Evolutionary conservation across 805 yeast species (phyloP).

Genomic region (Pichia thaimueangensis): DNA sequence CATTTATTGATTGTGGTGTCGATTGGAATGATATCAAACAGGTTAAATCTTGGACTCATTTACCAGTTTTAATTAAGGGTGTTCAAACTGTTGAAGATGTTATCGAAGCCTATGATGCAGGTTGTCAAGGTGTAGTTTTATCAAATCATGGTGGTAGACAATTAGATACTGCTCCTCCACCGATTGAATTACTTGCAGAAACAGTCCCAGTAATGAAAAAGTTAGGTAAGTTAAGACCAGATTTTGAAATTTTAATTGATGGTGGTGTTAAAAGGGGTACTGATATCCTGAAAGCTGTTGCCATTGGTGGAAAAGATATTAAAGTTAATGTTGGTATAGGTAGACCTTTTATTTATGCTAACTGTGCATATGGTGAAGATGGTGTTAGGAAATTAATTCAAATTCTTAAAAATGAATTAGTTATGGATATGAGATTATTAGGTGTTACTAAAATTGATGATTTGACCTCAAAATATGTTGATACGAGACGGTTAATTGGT

Average conservation of each 20-base stretch:
- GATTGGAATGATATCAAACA: constrained; percentile 60
- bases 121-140: constrained; percentile 70
- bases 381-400: constrained; percentile 58
- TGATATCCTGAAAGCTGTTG: constrained; percentile 58
- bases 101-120: constrained; percentile 61
- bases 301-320: constrained; percentile 65
- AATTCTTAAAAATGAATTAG: constrained; percentile 62
- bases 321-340: constrained; percentile 70
- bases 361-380: constrained; percentile 54
- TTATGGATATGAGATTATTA: constrained; percentile 70
- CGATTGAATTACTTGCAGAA: constrained; percentile 69
- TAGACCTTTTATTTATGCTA: constrained; percentile 59
- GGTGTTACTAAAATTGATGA: constrained; percentile 63
- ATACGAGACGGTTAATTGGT: constrained; percentile 34
- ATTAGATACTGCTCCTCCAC: constrained; percentile 74
- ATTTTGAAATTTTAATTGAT: constrained; percentile 55
- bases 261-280: constrained; percentile 69
- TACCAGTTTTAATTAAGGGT: constrained; percentile 75
- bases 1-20: constrained; percentile 69
- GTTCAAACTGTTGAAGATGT: constrained; percentile 82
- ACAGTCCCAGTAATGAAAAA: constrained; percentile 45
- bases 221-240: constrained; percentile 40
- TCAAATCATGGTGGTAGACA: constrained; percentile 92
- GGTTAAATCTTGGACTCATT: constrained; percentile 46
- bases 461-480: constrained; percentile 56